Conservation (phyloP, 768 basidiomycete genomes). For the Boletus huronensis region DNA sequence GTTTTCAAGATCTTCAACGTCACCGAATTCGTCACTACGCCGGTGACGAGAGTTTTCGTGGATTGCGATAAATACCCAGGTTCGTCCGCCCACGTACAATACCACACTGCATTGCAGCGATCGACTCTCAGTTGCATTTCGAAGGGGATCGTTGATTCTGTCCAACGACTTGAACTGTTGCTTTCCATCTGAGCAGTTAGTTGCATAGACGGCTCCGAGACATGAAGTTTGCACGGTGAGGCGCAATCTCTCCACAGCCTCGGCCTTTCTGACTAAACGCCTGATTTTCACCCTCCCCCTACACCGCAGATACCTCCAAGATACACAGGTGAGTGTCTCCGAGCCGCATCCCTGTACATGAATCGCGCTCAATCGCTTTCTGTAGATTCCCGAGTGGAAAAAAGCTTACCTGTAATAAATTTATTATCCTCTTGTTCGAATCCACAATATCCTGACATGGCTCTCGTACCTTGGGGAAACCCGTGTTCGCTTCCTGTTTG, state of each 20-base stretch:
- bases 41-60: not conserved
- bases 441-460: not conserved
- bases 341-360: not conserved
- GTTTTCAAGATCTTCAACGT: not conserved
- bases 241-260: not conserved
- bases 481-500: not conserved
- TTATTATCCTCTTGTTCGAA: not conserved
- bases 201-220: not conserved
- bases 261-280: not conserved
- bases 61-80: not conserved
- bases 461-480: not conserved
- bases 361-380: not conserved
- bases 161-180: not conserved
- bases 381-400: slow-evolving; percentile 61
- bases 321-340: slow-evolving; percentile 51
- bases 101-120: not conserved
- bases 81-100: not conserved
- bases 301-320: slow-evolving; percentile 54
- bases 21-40: not conserved
- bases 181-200: not conserved
- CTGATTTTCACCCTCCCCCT: not conserved
- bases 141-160: not conserved
- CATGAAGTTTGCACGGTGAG: slow-evolving; percentile 64
- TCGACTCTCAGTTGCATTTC: not conserved
- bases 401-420: slow-evolving; percentile 26